Conservation (phyloP, 2,329 filamentous ascomycete genomes). For the Calonectria pseudoturangicola region DNA sequence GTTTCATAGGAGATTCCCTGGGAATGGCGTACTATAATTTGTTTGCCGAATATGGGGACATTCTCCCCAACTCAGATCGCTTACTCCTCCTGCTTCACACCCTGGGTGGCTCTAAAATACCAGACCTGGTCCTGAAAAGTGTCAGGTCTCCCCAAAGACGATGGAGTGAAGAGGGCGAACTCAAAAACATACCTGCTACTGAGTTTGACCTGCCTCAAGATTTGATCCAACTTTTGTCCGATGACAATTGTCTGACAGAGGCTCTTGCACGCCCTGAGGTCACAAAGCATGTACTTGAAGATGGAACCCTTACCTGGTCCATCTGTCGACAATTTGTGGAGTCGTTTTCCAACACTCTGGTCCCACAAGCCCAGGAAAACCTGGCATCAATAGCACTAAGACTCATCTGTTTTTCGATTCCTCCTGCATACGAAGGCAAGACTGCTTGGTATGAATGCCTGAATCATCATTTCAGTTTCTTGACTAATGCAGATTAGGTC, state of each 20-base stretch:
- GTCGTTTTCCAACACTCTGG: conserved; percentile 18
- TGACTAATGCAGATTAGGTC: conserved; percentile 44
- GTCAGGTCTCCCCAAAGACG: conserved; percentile 47
- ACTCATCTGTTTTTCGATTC: conserved; percentile 55
- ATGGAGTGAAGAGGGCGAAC: conserved; percentile 55
- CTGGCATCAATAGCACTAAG: conserved; percentile 48
- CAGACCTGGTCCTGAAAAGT: conserved; percentile 49
- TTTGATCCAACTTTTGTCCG: conserved; percentile 44
- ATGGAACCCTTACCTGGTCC: conserved; percentile 47
- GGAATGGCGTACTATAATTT: conserved; percentile 52
- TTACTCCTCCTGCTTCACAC: conserved; percentile 52
- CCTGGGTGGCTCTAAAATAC: conserved; percentile 51
- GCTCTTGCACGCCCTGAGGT: conserved; percentile 42
- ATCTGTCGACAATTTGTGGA: conserved; percentile 38
- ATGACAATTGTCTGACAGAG: conserved; percentile 40
- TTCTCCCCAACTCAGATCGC: conserved; percentile 51
- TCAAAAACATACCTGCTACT: conserved; percentile 46
- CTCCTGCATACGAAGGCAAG: conserved; percentile 59
- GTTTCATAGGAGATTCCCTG: conserved; percentile 40
- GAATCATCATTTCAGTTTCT: neutral
- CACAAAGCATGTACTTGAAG: conserved; percentile 41
- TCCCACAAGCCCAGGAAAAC: conserved; percentile 45
- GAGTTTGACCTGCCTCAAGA: conserved; percentile 52
- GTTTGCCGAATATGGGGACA: conserved; percentile 50
- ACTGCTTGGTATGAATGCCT: conserved; percentile 51